A percentile compares a stretch with the other conserved stretches of the same genome.
Conservation (phyloP, 306 rosid genomes). For the Vigna trinervia region DNA sequence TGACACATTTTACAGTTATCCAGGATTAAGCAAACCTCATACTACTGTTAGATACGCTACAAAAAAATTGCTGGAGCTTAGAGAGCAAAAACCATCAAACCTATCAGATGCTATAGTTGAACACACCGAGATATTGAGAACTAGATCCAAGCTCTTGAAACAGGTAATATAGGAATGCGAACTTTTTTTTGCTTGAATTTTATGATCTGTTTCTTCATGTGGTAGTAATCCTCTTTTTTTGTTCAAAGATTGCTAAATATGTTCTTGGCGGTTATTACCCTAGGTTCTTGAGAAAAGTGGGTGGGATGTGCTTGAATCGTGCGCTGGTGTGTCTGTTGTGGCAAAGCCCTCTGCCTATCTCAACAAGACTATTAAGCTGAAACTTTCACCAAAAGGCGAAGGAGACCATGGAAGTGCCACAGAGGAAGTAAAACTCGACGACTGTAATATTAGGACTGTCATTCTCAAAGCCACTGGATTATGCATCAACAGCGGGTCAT, state of each 20-base stretch:
- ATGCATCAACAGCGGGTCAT: conserved; percentile 89
- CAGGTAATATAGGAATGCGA: conserved; percentile 61
- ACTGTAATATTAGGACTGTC: conserved; percentile 75
- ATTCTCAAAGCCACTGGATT: conserved; percentile 77
- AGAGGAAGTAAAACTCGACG: conserved; percentile 60
- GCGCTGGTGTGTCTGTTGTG: conserved; percentile 83
- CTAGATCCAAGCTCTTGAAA: conserved; percentile 71
- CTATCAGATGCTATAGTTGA: conserved; percentile 67
- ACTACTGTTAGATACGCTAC: conserved; percentile 83
- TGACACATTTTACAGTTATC: conserved; percentile 69
- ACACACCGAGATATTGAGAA: conserved; percentile 61
- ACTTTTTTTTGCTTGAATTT: conserved; percentile 7
- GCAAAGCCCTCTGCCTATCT: conserved; percentile 86
- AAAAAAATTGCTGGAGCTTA: conserved; percentile 77
- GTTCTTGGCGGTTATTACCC: conserved; percentile 22
- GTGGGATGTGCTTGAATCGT: conserved; percentile 87
- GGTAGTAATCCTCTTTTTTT: background rate
- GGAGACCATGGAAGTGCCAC: conserved; percentile 43
- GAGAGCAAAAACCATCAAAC: conserved; percentile 68
- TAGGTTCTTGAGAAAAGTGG: conserved; percentile 80
- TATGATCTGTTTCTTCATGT: background rate
- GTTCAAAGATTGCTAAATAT: conserved; percentile 30
- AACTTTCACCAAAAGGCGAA: conserved; percentile 44
- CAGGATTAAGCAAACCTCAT: conserved; percentile 90
- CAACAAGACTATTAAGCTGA: conserved; percentile 63